These are phyloP conservation scores for Cyclotella sp. DNA, from an alignment of 108 stramenopile species.

Conservation along the genomic window DNA sequence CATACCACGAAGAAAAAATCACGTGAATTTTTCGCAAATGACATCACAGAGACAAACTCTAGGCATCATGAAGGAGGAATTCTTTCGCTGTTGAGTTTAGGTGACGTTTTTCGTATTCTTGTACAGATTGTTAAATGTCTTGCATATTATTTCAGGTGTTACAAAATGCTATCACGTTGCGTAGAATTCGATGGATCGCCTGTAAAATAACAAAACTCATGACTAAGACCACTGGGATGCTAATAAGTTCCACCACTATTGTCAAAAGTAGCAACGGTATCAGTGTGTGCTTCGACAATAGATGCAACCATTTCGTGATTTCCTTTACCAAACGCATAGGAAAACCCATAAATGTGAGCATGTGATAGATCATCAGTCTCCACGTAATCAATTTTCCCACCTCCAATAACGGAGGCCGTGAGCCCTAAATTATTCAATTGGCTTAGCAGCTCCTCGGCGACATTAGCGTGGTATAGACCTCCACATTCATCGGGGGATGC, in stretches of 20 bases:
- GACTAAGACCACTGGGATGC: no score
- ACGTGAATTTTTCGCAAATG: no score
- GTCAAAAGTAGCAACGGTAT: conserved; percentile 39
- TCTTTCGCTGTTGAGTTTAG: no score
- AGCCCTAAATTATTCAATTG: conserved; percentile 56
- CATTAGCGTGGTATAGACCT: conserved; percentile 79
- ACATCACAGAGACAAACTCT: no score
- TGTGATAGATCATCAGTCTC: conserved; percentile 12
- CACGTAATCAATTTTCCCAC: conserved; percentile 72
- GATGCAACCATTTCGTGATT: conserved; percentile 43
- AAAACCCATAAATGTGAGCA: conserved; percentile 73
- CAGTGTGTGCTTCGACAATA: conserved; percentile 28
- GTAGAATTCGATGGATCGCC: no score
- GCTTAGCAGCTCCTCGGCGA: conserved; percentile 61
- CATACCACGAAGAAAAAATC: no score
- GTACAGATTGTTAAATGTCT: no score
- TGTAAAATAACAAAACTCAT: no score
- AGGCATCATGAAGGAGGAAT: no score
- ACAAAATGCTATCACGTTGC: no score
- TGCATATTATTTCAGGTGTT: no score
- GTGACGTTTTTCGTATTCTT: no score
- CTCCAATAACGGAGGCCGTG: conserved; percentile 61
- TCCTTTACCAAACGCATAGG: conserved; percentile 63
- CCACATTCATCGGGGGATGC: conserved; percentile 74
- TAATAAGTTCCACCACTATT: conserved; percentile 35